Evolutionary conservation across 169 alveolate genomes (phyloP).

Genomic region (Eimeria necatrix): DNA sequence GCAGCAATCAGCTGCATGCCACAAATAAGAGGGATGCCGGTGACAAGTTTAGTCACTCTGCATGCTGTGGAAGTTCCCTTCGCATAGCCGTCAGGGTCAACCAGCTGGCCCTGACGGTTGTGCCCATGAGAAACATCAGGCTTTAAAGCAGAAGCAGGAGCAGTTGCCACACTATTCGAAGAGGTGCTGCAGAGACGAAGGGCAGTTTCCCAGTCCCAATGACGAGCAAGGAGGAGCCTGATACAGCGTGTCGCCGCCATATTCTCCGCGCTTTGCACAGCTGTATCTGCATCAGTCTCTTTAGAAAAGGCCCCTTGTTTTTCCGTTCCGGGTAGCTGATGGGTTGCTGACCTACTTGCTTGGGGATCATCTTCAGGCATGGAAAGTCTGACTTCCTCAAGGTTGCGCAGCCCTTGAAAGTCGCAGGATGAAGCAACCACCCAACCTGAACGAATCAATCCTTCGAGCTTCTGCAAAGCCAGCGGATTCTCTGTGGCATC

Average conservation of each 20-base stretch:
- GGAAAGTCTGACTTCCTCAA: not conserved
- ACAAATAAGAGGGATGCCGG: constrained; percentile 34
- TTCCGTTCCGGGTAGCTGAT: not conserved
- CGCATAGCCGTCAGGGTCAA: not conserved
- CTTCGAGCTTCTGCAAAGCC: not conserved
- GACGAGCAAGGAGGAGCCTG: constrained; percentile 43
- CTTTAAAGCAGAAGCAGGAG: constrained; percentile 3
- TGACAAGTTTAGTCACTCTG: not conserved
- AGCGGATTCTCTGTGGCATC: not conserved
- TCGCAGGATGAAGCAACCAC: constrained; percentile 52
- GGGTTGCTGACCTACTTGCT: not conserved
- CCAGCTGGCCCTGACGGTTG: not conserved
- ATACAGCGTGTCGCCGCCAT: not conserved
- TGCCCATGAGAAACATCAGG: not conserved
- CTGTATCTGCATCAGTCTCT: not conserved
- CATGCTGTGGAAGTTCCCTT: not conserved
- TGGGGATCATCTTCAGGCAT: not conserved
- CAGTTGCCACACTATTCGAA: not conserved
- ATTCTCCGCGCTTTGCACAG: not conserved
- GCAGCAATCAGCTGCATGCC: constrained; percentile 53
- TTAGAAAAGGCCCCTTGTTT: not conserved
- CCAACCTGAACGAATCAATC: constrained; percentile 22
- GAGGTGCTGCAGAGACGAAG: not conserved
- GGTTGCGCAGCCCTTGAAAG: constrained; percentile 20
- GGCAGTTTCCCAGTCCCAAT: constrained; percentile 62